Conservation (phyloP, 495 filamentous ascomycete species). For the Neurospora sp. region DNA sequence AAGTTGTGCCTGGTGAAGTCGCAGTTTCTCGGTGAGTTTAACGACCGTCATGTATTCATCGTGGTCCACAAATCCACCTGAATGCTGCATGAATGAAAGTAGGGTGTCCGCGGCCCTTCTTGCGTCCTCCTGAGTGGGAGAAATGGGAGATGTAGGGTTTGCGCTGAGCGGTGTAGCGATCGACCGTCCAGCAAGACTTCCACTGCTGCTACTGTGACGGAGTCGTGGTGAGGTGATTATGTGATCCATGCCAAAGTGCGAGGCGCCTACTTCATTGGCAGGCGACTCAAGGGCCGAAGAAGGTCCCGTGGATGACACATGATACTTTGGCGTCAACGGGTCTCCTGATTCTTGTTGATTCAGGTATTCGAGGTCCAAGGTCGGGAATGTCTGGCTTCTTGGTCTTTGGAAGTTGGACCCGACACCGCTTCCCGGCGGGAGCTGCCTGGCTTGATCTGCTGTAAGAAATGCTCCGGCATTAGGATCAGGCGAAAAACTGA, state of each 20-base stretch:
- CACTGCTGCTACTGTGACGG: conserved; percentile 44
- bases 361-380: conserved; percentile 62
- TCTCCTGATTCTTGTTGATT: conserved; percentile 53
- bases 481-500: conserved; percentile 66
- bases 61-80: conserved; percentile 59
- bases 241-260: conserved; percentile 43
- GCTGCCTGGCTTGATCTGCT: conserved; percentile 52
- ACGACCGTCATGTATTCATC: conserved; percentile 77
- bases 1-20: conserved; percentile 50
- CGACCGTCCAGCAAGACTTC: conserved; percentile 37
- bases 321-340: conserved; percentile 54
- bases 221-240: conserved; percentile 41
- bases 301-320: conserved; percentile 43
- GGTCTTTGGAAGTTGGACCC: conserved; percentile 58
- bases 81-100: conserved; percentile 71
- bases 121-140: conserved; percentile 85
- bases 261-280: conserved; percentile 44
- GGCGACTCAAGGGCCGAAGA: conserved; percentile 64
- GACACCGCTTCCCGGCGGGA: conserved; percentile 30
- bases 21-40: conserved; percentile 82
- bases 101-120: conserved; percentile 75
- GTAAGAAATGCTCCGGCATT: conserved; percentile 60
- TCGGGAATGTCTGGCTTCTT: conserved; percentile 86
- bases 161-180: conserved; percentile 31
- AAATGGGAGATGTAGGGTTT: conserved; percentile 40